Evolutionary conservation across 1,284 basidiomycete species (phyloP), one percentile per base, ranked within the genome.

Genomic region (Inonotus hispidus): DNA sequence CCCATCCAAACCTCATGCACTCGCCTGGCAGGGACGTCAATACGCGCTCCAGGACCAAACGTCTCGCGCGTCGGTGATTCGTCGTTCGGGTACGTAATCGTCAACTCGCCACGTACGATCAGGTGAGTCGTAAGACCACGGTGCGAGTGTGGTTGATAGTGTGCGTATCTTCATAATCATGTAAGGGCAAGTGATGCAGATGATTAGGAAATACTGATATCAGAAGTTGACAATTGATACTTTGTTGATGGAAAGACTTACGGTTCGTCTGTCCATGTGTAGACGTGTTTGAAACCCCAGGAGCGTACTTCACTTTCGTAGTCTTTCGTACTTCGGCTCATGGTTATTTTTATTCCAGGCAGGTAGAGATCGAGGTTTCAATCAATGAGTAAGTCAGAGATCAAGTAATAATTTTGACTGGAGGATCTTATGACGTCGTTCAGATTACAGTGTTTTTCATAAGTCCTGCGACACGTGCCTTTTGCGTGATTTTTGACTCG

Each of bases 1-100:
- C 71, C 72, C 53, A 73, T 70, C 71, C 72, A 73, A 1, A 72
- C 70, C 62, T 74, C 72, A 56, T 74, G 72, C 41, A 69, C 60
- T 56, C 69, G 69, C 19, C 64, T 65, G 1, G 69, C 71, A 11
- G 68, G 68, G 3, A 74, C 70, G 59, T 74, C 72, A 32, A 74
- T 68, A 43, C 72, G 66, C n/a, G 67, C 67, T 0, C 71, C 71
- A 32, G 68, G 67, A 1, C 71, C 71, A 53, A 71, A 72, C 3
- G 69, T 69, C 53, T 71, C 68, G 57, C 69, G 71, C 55, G 64
- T 68, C 16, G 35, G 60, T 3, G 52, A 46, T 0, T 65, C 66
- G 10, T 67, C 66, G 13, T 71, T 67, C n/a, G 71, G 71, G 50
- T 71, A 72, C 13, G 61, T 62, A 14, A 72, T 67, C 2, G 71